phyloP scores from a whole-genome alignment of 2,329 filamentous ascomycete genomes.

The Trichophyton mentagrophytes region DNA sequence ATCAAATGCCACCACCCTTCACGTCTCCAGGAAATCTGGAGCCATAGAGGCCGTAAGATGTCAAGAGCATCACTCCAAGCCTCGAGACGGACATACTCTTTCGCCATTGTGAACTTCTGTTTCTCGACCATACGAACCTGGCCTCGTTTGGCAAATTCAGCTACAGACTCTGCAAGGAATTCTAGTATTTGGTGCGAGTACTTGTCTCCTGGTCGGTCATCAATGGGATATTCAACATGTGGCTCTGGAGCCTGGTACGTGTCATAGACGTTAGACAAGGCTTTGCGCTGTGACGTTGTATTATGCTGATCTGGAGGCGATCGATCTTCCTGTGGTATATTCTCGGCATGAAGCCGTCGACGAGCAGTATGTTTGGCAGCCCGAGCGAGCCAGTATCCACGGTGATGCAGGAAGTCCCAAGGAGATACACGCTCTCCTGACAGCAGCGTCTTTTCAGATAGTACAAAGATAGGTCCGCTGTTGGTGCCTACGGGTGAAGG shows the following conservation, averaged over 20 bases:
- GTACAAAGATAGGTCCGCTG: conserved; percentile 29
- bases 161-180: conserved; percentile 36
- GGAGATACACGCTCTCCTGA: conserved; percentile 40
- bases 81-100: conserved; percentile 39
- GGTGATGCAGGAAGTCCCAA: conserved; percentile 48
- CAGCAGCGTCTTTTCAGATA: conserved; percentile 40
- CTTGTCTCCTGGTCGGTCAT: conserved; percentile 35
- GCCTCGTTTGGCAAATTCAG: conserved; percentile 40
- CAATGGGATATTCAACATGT: conserved; percentile 40
- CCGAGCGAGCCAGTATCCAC: conserved; percentile 49
- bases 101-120: conserved; percentile 42
- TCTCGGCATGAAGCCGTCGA: conserved; percentile 39
- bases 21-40: conserved; percentile 44
- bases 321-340: conserved; percentile 49
- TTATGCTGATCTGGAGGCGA: conserved; percentile 39
- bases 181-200: conserved; percentile 40
- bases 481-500: neutral
- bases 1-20: conserved; percentile 49
- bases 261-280: conserved; percentile 44
- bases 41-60: conserved; percentile 43
- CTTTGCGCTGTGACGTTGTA: conserved; percentile 41
- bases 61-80: conserved; percentile 40
- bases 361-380: conserved; percentile 40
- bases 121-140: conserved; percentile 45
- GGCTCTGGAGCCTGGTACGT: conserved; percentile 49